A percentile compares a stretch with the other conserved stretches of the same genome.
Evolutionary conservation across 1,284 basidiomycete genomes (phyloP).

Genomic region (Mycena sp.): DNA sequence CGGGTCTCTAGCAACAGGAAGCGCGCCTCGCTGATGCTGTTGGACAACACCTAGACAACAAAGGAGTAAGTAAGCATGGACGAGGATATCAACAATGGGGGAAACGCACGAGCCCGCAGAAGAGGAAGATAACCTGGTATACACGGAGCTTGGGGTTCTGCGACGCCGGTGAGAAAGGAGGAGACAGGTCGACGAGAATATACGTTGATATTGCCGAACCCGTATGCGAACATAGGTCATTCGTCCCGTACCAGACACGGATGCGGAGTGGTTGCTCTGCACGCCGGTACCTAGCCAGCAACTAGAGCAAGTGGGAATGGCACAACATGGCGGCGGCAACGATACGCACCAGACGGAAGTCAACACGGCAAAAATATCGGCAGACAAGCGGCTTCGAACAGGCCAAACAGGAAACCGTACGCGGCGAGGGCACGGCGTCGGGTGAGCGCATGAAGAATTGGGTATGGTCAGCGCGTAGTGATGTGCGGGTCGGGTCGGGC

Average conservation of each 20-base stretch:
- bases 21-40: conserved; percentile 20
- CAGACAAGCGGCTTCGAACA: conserved; percentile 31
- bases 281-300: conserved; percentile 22
- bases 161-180: not conserved
- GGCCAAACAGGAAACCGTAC: conserved; percentile 27
- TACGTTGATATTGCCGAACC: conserved; percentile 25
- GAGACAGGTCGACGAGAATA: not conserved
- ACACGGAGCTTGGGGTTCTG: conserved; percentile 3
- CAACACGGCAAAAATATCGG: conserved; percentile 28
- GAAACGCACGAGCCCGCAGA: conserved; percentile 18
- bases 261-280: conserved; percentile 32
- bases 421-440: conserved; percentile 15
- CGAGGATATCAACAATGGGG: not conserved
- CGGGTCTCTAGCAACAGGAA: conserved; percentile 29
- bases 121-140: conserved; percentile 29
- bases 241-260: conserved; percentile 30
- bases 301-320: not conserved
- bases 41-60: not conserved
- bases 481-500: too few species aligned
- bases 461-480: too few species aligned
- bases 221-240: conserved; percentile 27
- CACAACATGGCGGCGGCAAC: not conserved
- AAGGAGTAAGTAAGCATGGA: not conserved
- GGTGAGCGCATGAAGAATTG: not conserved
- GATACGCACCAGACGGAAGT: conserved; percentile 27